Evolutionary conservation across 148 eudicot species (phyloP).

Genomic region (Hydrangea macrophylla): DNA sequence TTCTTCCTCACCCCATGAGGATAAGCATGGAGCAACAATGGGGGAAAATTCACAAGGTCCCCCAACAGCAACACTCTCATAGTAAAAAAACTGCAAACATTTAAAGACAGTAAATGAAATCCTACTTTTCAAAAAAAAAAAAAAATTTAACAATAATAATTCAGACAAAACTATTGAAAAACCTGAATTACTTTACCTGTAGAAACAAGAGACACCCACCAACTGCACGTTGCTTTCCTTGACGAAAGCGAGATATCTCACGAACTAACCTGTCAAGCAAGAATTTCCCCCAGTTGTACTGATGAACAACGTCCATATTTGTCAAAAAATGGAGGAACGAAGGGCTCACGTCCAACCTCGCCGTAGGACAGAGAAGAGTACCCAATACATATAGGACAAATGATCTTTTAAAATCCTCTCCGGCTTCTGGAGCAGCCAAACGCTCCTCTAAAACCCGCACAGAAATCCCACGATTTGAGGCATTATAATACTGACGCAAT

Average conservation of each 20-base stretch:
- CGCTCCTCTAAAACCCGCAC: slow-evolving; percentile 38
- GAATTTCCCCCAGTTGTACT: slow-evolving; percentile 46
- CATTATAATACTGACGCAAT: slow-evolving; percentile 34
- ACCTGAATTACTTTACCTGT: slow-evolving; percentile 30
- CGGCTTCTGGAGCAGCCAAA: slow-evolving; percentile 39
- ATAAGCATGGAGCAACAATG: slow-evolving; percentile 32
- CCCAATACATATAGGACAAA: slow-evolving; percentile 44
- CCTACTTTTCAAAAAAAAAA: neutral
- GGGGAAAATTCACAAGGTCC: slow-evolving; percentile 27
- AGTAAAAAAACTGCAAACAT: slow-evolving; percentile 33
- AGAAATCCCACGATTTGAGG: slow-evolving; percentile 44
- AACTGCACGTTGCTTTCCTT: slow-evolving; percentile 48
- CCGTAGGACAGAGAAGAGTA: slow-evolving; percentile 45
- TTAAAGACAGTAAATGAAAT: neutral
- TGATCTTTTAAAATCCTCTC: slow-evolving; percentile 44
- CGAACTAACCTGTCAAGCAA: slow-evolving; percentile 46
- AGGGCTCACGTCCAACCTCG: slow-evolving; percentile 51
- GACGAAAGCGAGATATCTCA: slow-evolving; percentile 44
- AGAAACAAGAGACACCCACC: slow-evolving; percentile 53
- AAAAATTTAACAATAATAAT: neutral
- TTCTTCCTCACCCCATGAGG: slow-evolving; percentile 46
- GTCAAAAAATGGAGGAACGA: slow-evolving; percentile 41
- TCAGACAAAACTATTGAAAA: neutral
- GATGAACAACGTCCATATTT: slow-evolving; percentile 38
- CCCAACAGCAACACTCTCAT: slow-evolving; percentile 42